Conservation (phyloP, 2,329 filamentous ascomycete species). For the Microthyrium microscopicum region DNA sequence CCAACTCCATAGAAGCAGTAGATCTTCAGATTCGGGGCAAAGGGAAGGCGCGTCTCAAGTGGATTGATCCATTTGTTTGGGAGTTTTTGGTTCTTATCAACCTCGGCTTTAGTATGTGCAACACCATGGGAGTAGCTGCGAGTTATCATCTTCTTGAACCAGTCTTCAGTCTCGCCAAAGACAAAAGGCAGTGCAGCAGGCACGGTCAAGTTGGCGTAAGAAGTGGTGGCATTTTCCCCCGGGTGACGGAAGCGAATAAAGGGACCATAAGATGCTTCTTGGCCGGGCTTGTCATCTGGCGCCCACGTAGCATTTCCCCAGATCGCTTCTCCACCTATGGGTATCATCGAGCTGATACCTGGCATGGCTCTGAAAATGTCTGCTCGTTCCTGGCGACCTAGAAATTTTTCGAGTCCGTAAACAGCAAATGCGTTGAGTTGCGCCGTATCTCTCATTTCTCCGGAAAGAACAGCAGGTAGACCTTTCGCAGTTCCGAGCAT, state of each 20-base stretch:
- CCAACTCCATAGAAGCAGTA: constrained; percentile 96
- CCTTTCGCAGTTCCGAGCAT: constrained; percentile 94
- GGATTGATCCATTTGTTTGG: constrained; percentile 82
- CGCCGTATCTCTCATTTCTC: constrained; percentile 96
- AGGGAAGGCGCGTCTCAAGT: constrained; percentile 69
- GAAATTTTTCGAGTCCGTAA: constrained; percentile 89
- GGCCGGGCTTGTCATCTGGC: constrained; percentile 65
- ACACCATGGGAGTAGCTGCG: constrained; percentile 76
- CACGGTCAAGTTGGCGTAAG: constrained; percentile 57
- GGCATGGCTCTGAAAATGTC: constrained; percentile 96
- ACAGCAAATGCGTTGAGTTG: constrained; percentile 94
- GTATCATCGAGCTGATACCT: constrained; percentile 89
- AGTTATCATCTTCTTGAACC: constrained; percentile 63
- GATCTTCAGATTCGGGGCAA: constrained; percentile 79
- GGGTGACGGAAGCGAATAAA: constrained; percentile 75
- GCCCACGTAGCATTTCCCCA: constrained; percentile 84
- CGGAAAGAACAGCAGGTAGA: constrained; percentile 75
- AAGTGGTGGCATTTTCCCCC: constrained; percentile 36
- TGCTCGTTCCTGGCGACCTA: constrained; percentile 75
- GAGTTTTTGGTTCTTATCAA: constrained; percentile 45
- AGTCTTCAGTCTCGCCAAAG: constrained; percentile 60
- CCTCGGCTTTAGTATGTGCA: constrained; percentile 61
- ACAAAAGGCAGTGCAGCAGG: constrained; percentile 63
- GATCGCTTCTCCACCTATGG: constrained; percentile 82
- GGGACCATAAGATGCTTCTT: constrained; percentile 59